Evolutionary conservation across 2,329 filamentous ascomycete genomes (phyloP).

Genomic region (Pezicula carpinea): DNA sequence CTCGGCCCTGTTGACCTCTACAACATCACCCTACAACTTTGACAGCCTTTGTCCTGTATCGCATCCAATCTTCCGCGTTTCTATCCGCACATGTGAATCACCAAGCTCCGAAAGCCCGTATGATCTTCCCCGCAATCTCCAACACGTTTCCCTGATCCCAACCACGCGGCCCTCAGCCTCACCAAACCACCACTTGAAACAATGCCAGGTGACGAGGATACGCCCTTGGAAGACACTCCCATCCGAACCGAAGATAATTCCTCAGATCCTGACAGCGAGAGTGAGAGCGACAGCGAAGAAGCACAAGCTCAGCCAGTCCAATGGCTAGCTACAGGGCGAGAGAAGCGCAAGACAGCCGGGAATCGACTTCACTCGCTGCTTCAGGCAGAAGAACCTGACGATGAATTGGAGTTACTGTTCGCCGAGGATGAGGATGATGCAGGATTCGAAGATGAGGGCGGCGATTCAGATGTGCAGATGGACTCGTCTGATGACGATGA

Average conservation of each 20-base stretch:
- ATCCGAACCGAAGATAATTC: slow-evolving; percentile 15
- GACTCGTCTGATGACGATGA: slow-evolving; percentile 83
- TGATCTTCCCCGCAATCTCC: not conserved
- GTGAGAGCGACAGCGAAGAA: slow-evolving; percentile 10
- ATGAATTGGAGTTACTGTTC: slow-evolving; percentile 67
- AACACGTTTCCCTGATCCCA: not conserved
- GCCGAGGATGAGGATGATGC: slow-evolving; percentile 66
- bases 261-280: slow-evolving; percentile 12
- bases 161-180: not conserved
- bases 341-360: slow-evolving; percentile 75
- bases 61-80: too few relatives aligned
- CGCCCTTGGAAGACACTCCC: slow-evolving; percentile 15
- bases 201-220: slow-evolving; percentile 15
- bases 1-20: too few relatives aligned
- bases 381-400: slow-evolving; percentile 62
- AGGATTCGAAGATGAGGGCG: slow-evolving; percentile 65
- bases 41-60: too few relatives aligned
- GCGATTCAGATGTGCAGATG: slow-evolving; percentile 73
- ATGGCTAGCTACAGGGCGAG: slow-evolving; percentile 69
- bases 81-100: too few relatives aligned
- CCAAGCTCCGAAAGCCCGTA: too few relatives aligned
- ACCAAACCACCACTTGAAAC: not conserved
- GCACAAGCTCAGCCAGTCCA: slow-evolving; percentile 39
- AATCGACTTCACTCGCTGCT: slow-evolving; percentile 78
- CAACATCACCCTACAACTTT: too few relatives aligned